These are phyloP conservation scores for Primulina eburnea DNA, from an alignment of 257 asterid species.

Conservation along the genomic window DNA sequence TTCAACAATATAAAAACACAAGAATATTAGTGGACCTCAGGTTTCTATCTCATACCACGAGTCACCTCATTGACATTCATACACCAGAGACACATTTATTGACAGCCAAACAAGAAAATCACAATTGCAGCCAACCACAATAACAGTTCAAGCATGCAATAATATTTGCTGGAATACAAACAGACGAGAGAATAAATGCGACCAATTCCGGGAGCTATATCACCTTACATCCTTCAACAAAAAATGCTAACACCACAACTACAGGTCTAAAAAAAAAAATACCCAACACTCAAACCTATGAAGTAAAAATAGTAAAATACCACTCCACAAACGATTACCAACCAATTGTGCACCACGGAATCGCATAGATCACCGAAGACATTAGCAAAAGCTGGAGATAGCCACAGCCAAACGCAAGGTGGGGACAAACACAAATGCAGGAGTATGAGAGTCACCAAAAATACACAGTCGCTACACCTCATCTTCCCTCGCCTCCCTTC, in stretches of 20 bases:
- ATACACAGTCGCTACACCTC: too few relatives aligned
- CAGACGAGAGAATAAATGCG: not conserved
- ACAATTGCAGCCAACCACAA: not conserved
- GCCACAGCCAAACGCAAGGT: too few relatives aligned
- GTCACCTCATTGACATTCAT: not conserved
- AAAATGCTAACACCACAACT: not conserved
- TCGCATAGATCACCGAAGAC: not conserved
- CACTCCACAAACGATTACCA: slow-evolving; percentile 3
- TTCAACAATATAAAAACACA: too few relatives aligned
- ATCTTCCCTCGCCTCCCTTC: too few relatives aligned
- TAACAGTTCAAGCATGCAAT: not conserved
- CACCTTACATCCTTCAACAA: not conserved
- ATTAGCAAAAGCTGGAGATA: not conserved
- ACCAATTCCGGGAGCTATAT: not conserved
- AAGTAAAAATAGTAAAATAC: not conserved
- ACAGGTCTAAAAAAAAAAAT: not conserved
- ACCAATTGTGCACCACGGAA: not conserved
- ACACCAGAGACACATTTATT: not conserved
- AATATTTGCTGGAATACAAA: not conserved
- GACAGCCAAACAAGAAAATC: not conserved
- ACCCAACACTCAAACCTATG: not conserved
- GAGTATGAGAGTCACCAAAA: too few relatives aligned
- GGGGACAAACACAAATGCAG: too few relatives aligned
- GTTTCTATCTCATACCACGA: not conserved
- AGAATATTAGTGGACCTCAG: not conserved